phyloP scores from a whole-genome alignment of 176 grass and related monocot species.

The Lolium rigidum region DNA sequence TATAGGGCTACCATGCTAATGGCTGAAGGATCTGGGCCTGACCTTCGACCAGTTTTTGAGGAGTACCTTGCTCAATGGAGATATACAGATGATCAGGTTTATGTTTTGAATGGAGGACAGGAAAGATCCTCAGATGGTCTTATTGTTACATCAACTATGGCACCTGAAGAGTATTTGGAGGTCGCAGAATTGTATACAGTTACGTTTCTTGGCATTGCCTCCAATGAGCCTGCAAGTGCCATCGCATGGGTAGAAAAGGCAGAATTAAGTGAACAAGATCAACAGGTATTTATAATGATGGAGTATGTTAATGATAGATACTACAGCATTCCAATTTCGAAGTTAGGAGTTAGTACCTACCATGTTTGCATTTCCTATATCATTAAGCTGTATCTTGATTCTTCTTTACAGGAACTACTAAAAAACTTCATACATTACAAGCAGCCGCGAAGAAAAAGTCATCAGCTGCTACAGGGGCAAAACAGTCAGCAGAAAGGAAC shows the following conservation, averaged over 20 bases:
- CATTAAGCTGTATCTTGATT: slow-evolving; percentile 4
- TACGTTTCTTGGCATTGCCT: slow-evolving; percentile 63
- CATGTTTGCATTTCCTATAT: not conserved
- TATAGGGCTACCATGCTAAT: slow-evolving; percentile 78
- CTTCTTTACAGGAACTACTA: slow-evolving; percentile 42
- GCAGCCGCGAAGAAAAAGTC: slow-evolving; percentile 40
- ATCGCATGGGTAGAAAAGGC: slow-evolving; percentile 62
- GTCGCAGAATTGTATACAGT: slow-evolving; percentile 68
- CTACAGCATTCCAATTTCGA: not conserved
- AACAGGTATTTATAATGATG: slow-evolving; percentile 46
- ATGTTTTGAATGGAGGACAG: slow-evolving; percentile 50
- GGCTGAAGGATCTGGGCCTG: slow-evolving; percentile 50
- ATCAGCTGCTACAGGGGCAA: slow-evolving; percentile 13
- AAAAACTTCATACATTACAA: slow-evolving; percentile 47
- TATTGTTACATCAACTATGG: slow-evolving; percentile 35
- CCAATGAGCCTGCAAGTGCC: slow-evolving; percentile 50
- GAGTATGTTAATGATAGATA: not conserved
- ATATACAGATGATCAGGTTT: slow-evolving; percentile 47
- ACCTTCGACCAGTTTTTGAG: slow-evolving; percentile 62
- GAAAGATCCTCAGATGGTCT: slow-evolving; percentile 15
- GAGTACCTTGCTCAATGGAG: slow-evolving; percentile 76
- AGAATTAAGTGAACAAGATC: slow-evolving; percentile 46
- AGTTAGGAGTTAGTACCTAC: not conserved
- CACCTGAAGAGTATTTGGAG: slow-evolving; percentile 54
- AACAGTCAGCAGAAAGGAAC: slow-evolving; percentile 32